phyloP scores from a whole-genome alignment of 495 filamentous ascomycete species.

The Entonaema liquescens region DNA sequence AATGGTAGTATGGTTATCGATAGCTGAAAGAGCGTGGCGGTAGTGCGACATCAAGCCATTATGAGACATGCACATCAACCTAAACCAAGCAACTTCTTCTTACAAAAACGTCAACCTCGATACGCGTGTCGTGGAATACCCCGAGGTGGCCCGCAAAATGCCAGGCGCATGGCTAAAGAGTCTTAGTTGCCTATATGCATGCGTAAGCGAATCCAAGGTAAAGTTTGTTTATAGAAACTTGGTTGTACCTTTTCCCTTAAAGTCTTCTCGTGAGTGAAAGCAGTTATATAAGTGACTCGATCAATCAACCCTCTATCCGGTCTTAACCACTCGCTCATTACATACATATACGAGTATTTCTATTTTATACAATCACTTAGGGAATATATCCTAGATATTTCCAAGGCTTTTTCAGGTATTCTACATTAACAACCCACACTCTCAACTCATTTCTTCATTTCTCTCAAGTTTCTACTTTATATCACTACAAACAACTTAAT shows the following conservation, averaged over 20 bases:
- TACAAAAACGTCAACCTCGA: conserved; percentile 28
- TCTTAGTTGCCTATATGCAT: conserved; percentile 15
- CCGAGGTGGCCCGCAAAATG: conserved; percentile 38
- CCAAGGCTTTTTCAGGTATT: background rate
- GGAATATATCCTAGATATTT: background rate
- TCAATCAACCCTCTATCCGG: conserved; percentile 5
- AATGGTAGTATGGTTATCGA: conserved; percentile 11
- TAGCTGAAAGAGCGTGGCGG: conserved; percentile 27
- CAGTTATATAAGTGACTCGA: conserved; percentile 30
- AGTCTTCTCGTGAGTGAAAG: background rate
- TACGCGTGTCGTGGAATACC: conserved; percentile 41
- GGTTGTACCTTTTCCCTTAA: conserved; percentile 13
- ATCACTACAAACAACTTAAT: conserved; percentile 1
- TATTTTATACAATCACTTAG: background rate
- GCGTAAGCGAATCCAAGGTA: conserved; percentile 30
- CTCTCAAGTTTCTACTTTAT: background rate
- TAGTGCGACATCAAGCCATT: conserved; percentile 24
- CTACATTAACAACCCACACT: background rate
- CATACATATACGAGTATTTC: conserved; percentile 15
- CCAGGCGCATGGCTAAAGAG: conserved; percentile 7
- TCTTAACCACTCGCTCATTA: conserved; percentile 1
- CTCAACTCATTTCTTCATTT: background rate
- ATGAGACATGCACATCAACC: conserved; percentile 27
- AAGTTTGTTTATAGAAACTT: conserved; percentile 28
- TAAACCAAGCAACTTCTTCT: conserved; percentile 18